Evolutionary conservation across 306 rosid genomes (phyloP), one percentile per base, ranked within the genome.

Genomic region (Cyclanthera cordifolia): DNA sequence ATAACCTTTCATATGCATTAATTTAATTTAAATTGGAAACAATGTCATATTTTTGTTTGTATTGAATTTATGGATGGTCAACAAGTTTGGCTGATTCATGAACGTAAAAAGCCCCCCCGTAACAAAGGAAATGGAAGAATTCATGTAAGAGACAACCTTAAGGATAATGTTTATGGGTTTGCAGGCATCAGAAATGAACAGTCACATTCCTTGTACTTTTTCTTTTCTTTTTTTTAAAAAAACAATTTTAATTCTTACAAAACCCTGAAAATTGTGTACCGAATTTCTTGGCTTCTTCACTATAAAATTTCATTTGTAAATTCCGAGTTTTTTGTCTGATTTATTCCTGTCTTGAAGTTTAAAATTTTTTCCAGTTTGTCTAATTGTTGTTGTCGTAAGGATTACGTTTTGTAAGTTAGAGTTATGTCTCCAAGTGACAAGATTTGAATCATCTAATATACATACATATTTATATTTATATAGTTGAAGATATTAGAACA

Each of bases 61-160:
- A 13, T 51, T 51, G 55, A 13, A 37, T 56, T 27, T 43, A 32
- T 0, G 6, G 68, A 61, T n/a, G 4, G 50, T 60, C 16, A 27
- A 61, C 68, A 63, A 4, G 3, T 23, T 45, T 41, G 14, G 9
- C 10, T 8, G 71, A 66, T 66, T 66, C 71, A 66, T 66, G 71
- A 66, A 66, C 12, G 15, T 66, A 24, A 46, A 45, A 34, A 37
- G 1, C 4, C 17, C 13, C 67, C 51, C 52, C 52, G 6, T 11
- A 63, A 6, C 70, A 14, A 5, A 64, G 34, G 47, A 23, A 43
- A 66, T 45, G 71, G 71, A 66, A 66, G 71, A 15, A 66, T 66
- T 66, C 54, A 66, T 43, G 41, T 66, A 46, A 23, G 27, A 23
- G 71, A 45, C 71, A 46, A 46, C 13, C 1, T 66, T 8, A 9